These are phyloP conservation scores for Nemania bipapillata DNA, from an alignment of 2,329 filamentous ascomycete species.

Conservation along the genomic window DNA sequence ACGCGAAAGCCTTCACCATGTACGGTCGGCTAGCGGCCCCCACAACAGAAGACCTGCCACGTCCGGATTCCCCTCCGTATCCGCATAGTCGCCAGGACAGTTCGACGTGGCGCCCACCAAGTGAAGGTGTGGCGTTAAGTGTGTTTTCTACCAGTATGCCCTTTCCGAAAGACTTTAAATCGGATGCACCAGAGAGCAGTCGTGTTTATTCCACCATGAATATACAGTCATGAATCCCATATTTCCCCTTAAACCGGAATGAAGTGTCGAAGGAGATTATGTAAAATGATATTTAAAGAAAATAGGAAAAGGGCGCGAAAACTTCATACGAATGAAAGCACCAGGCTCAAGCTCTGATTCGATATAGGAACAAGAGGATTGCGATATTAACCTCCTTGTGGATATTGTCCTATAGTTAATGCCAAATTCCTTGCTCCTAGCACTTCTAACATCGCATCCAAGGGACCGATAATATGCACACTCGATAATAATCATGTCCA, in stretches of 20 bases:
- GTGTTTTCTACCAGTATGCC: constrained; percentile 31
- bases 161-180: constrained; percentile 34
- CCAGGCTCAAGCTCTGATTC: background rate
- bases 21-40: constrained; percentile 61
- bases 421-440: background rate
- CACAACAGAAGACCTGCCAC: constrained; percentile 46
- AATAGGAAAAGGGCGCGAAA: too few relatives aligned
- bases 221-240: background rate
- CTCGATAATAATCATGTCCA: too few relatives aligned
- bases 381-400: background rate
- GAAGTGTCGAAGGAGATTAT: background rate
- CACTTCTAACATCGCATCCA: background rate
- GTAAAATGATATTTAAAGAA: background rate
- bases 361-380: background rate
- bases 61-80: constrained; percentile 35
- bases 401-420: background rate
- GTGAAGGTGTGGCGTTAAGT: constrained; percentile 40
- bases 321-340: too few relatives aligned
- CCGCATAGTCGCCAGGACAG: constrained; percentile 41
- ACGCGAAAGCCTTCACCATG: constrained; percentile 61
- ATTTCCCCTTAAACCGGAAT: background rate
- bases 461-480: background rate
- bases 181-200: background rate
- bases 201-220: constrained; percentile 1
- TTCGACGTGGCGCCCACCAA: constrained; percentile 40